A percentile compares a stretch with the other conserved stretches of the same genome.
These are phyloP conservation scores for Avena eriantha DNA, from an alignment of 176 grass and related monocot species.

Conservation along the genomic window DNA sequence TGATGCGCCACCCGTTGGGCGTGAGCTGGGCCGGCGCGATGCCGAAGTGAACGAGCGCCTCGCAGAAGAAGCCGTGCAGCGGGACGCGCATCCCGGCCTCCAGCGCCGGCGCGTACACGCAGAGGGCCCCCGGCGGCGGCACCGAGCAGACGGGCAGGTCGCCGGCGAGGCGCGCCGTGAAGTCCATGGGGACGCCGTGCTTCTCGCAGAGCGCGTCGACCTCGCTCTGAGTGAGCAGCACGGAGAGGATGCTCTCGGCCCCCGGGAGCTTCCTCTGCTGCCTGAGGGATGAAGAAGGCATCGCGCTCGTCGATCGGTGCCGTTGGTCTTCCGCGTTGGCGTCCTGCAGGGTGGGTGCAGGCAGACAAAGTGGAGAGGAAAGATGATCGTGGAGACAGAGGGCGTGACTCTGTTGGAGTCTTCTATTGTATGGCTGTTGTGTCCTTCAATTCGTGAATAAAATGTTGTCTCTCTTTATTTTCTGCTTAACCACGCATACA, in stretches of 20 bases:
- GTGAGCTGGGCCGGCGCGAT: not conserved
- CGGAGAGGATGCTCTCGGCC: not conserved
- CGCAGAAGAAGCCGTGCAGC: not conserved
- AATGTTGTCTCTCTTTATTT: too few relatives aligned
- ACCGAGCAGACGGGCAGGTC: not conserved
- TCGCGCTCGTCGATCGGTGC: too few relatives aligned
- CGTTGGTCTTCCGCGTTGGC: too few relatives aligned
- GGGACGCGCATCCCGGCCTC: conserved; percentile 15
- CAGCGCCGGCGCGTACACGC: not conserved
- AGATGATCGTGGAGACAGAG: too few relatives aligned
- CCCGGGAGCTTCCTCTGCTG: too few relatives aligned
- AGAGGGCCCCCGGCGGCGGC: not conserved
- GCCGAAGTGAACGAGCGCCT: not conserved
- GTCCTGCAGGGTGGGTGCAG: too few relatives aligned
- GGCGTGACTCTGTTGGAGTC: too few relatives aligned
- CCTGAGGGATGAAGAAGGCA: too few relatives aligned
- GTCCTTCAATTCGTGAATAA: too few relatives aligned
- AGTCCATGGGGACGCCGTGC: not conserved
- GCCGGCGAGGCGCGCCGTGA: not conserved
- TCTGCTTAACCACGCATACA: too few relatives aligned
- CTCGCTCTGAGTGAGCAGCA: not conserved
- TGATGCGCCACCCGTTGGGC: not conserved
- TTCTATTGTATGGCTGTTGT: not conserved
- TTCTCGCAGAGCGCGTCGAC: not conserved
- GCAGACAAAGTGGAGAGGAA: too few relatives aligned